Percentiles rank a stretch among this genome's conserved stretches.
Conservation (phyloP, 139 green algal genomes). For the Coelastrella sp. region DNA sequence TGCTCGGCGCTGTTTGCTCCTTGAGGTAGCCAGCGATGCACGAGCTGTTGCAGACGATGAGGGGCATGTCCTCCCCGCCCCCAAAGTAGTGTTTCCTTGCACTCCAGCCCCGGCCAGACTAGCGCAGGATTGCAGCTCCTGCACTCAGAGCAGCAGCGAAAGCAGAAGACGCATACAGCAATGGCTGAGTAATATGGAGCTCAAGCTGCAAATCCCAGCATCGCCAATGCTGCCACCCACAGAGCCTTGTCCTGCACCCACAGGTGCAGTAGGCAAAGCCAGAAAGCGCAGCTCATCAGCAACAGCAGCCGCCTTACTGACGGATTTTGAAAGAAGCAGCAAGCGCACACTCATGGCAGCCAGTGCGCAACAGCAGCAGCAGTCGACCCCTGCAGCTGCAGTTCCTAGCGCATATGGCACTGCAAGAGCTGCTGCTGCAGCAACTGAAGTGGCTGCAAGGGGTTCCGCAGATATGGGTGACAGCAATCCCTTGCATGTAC, state of each 20-base stretch:
- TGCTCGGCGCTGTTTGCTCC: background rate
- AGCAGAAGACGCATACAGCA: background rate
- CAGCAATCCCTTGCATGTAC: too few relatives aligned
- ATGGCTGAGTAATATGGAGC: slow-evolving; percentile 17
- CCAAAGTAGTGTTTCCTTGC: background rate
- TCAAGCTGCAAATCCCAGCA: slow-evolving; percentile 5
- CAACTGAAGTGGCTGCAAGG: background rate
- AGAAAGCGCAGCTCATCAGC: background rate
- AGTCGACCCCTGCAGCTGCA: background rate
- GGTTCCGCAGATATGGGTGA: background rate
- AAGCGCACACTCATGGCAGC: background rate
- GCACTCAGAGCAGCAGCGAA: slow-evolving; percentile 12
- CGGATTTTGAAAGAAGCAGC: background rate
- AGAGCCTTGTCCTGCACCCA: background rate
- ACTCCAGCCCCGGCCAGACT: background rate
- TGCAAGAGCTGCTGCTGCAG: background rate
- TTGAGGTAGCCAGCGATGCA: background rate
- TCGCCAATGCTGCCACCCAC: background rate
- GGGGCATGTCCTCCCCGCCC: too few relatives aligned
- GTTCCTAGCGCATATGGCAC: background rate
- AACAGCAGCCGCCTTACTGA: background rate
- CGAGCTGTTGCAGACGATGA: background rate
- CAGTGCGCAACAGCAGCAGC: too few relatives aligned
- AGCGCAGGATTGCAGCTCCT: background rate
- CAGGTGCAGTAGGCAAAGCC: background rate